phyloP scores from a whole-genome alignment of 129 eudicot genomes.

The Flaveria linearis region DNA sequence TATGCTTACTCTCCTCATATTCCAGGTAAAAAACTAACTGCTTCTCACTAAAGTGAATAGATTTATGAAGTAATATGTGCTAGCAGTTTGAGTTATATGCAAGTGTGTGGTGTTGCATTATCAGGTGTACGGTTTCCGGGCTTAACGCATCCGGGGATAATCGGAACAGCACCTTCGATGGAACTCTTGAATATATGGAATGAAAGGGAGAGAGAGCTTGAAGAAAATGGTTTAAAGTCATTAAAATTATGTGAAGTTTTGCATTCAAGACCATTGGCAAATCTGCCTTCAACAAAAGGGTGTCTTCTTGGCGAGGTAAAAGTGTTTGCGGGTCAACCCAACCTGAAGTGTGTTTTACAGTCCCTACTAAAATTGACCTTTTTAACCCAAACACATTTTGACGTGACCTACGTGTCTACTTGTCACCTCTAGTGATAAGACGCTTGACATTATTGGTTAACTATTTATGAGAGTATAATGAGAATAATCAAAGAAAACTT shows the following conservation, averaged over 20 bases:
- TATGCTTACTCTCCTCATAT: slow-evolving; percentile 95
- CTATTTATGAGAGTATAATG: no score
- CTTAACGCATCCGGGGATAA: slow-evolving; percentile 91
- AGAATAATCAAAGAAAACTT: no score
- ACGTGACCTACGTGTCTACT: not conserved
- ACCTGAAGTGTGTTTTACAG: not conserved
- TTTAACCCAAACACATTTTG: not conserved
- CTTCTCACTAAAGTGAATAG: not conserved
- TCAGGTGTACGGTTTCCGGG: slow-evolving; percentile 97
- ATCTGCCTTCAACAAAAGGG: slow-evolving; percentile 88
- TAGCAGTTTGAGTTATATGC: not conserved
- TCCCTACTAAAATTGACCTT: not conserved
- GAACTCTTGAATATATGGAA: slow-evolving; percentile 93
- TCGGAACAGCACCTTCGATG: slow-evolving; percentile 97
- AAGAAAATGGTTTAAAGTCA: slow-evolving; percentile 77
- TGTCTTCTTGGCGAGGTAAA: slow-evolving; percentile 88
- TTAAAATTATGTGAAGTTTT: slow-evolving; percentile 87
- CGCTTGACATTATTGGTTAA: no score
- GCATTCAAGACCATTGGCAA: slow-evolving; percentile 91
- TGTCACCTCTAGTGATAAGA: no score
- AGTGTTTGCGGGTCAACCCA: not conserved
- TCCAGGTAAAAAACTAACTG: slow-evolving; percentile 52
- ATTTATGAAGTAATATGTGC: not conserved
- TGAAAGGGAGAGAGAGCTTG: slow-evolving; percentile 76
- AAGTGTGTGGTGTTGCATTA: not conserved